Conservation (phyloP, 345 rosid genomes). For the Isatis tinctoria region DNA sequence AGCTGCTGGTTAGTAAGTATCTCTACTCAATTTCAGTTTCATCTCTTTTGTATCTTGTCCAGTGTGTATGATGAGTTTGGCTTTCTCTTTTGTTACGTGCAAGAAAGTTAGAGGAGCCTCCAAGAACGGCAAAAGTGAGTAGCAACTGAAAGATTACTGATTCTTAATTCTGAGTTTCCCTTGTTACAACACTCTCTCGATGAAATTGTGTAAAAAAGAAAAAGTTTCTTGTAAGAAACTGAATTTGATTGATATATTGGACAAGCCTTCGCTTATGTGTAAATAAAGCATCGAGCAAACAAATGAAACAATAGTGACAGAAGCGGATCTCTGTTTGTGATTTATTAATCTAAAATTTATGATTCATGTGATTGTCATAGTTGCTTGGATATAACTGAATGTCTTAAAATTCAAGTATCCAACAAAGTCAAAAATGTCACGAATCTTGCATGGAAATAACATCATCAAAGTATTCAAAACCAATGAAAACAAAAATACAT, state of each 20-base stretch:
- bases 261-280: too few species aligned
- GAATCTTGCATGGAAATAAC: not conserved
- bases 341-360: not conserved
- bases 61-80: slow-evolving; percentile 6
- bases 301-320: not conserved
- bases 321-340: not conserved
- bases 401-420: not conserved
- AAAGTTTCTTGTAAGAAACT: not conserved
- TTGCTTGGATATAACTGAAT: not conserved
- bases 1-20: slow-evolving; percentile 50
- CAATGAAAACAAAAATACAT: not conserved
- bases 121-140: not conserved
- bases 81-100: not conserved
- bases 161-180: not conserved
- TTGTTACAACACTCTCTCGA: not conserved
- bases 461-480: not conserved
- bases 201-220: not conserved
- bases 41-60: slow-evolving; percentile 1
- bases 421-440: slow-evolving; percentile 7
- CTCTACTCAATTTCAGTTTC: not conserved
- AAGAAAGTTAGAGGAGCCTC: slow-evolving; percentile 23
- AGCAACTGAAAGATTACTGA: slow-evolving; percentile 7
- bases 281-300: not conserved
- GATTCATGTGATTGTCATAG: not conserved
- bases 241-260: not conserved